These are phyloP conservation scores for Metschnikowia borealis DNA, from an alignment of 805 yeast species.

Conservation along the genomic window DNA sequence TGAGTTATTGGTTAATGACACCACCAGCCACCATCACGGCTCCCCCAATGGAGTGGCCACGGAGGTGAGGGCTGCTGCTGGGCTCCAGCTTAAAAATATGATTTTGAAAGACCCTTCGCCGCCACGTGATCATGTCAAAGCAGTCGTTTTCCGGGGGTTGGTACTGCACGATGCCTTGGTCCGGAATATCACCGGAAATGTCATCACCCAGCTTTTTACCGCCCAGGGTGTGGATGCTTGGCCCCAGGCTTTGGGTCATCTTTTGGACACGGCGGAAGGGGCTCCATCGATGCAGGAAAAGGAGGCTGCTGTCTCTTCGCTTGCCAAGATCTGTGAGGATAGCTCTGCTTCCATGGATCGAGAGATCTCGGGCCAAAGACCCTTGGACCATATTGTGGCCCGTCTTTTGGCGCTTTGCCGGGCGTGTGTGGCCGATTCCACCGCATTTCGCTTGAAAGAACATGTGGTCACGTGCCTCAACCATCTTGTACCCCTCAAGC, in stretches of 20 bases:
- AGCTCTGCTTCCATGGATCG: constrained; percentile 60
- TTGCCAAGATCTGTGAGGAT: constrained; percentile 89
- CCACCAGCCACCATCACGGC: constrained; percentile 9
- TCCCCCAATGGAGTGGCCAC: constrained; percentile 30
- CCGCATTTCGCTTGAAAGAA: constrained; percentile 55
- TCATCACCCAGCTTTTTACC: constrained; percentile 75
- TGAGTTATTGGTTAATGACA: constrained; percentile 58
- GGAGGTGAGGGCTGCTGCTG: constrained; percentile 81
- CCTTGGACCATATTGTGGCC: constrained; percentile 57
- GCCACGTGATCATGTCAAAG: constrained; percentile 34
- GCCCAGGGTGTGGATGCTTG: constrained; percentile 64
- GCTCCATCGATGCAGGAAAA: constrained; percentile 28
- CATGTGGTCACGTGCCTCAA: constrained; percentile 68
- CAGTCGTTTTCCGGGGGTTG: constrained; percentile 52
- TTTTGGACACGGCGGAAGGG: constrained; percentile 50
- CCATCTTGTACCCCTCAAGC: constrained; percentile 64
- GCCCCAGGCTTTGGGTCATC: constrained; percentile 70
- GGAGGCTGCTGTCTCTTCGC: constrained; percentile 77
- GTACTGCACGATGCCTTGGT: constrained; percentile 55
- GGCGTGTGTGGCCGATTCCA: constrained; percentile 17
- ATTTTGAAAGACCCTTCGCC: constrained; percentile 39
- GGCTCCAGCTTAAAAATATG: constrained; percentile 76
- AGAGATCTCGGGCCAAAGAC: constrained; percentile 61
- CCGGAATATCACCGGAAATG: constrained; percentile 86
- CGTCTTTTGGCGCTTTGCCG: constrained; percentile 6